Evolutionary conservation across 176 grass and related monocot species (phyloP).

Genomic region (Oryza nivara): DNA sequence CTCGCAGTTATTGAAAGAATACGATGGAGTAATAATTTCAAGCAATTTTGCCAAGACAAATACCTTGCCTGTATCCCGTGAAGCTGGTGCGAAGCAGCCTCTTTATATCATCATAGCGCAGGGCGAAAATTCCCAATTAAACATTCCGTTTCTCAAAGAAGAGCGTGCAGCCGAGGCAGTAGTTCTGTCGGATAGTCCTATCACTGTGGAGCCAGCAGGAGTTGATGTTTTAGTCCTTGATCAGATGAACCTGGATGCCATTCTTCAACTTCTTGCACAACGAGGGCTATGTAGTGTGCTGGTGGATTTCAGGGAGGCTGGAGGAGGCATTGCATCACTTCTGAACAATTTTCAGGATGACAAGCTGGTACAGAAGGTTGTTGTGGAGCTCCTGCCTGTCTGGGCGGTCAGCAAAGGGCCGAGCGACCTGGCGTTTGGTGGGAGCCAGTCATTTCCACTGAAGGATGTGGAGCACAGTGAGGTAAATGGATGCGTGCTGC

Average conservation of each 20-base stretch:
- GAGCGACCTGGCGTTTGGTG: slow-evolving; percentile 49
- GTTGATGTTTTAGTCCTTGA: slow-evolving; percentile 56
- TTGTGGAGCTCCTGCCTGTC: slow-evolving; percentile 64
- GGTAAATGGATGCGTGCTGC: slow-evolving; percentile 51
- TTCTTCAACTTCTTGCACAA: slow-evolving; percentile 55
- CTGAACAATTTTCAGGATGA: slow-evolving; percentile 60
- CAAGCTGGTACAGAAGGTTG: slow-evolving; percentile 78
- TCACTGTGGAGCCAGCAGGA: slow-evolving; percentile 52
- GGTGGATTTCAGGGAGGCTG: slow-evolving; percentile 64
- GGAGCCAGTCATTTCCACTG: slow-evolving; percentile 47
- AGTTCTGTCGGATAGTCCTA: slow-evolving; percentile 55
- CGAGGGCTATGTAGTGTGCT: slow-evolving; percentile 68
- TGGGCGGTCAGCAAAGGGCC: slow-evolving; percentile 49
- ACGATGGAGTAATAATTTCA: slow-evolving; percentile 76
- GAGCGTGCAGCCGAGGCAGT: slow-evolving; percentile 48
- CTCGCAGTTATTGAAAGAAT: slow-evolving; percentile 79
- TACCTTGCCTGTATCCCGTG: slow-evolving; percentile 53
- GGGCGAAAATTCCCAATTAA: slow-evolving; percentile 35
- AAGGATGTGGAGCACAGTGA: slow-evolving; percentile 57
- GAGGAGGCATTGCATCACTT: slow-evolving; percentile 43
- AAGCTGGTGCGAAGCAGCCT: slow-evolving; percentile 73
- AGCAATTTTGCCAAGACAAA: slow-evolving; percentile 59
- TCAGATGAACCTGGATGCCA: slow-evolving; percentile 52
- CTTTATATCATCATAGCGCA: slow-evolving; percentile 69
- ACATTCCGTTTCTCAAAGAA: slow-evolving; percentile 52